Base-by-base conservation (phyloP, 1,284 basidiomycete genomes). In the Butyriboletus appendiculatus region DNA sequence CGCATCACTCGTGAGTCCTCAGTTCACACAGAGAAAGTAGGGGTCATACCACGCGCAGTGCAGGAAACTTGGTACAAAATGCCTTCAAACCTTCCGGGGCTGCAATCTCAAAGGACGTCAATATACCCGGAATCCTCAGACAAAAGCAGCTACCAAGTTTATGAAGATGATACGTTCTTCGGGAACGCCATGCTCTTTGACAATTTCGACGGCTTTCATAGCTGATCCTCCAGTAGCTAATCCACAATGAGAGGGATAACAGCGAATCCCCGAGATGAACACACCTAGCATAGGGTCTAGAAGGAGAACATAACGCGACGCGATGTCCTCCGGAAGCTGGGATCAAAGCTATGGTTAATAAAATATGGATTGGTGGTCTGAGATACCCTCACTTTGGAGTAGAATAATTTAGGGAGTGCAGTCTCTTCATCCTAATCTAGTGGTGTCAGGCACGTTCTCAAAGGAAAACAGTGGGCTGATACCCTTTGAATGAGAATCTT, bases 251-350 rank as follows among this genome's bases (percentile, higher is more conserved):
- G 35, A 12, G 9, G 8, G n/a, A 22, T 10, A 3, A 20, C 10
- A 35, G 7, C 9, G 12, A n/a, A 5, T 38, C 20, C 11, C 2
- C 15, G 42, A 35, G 15, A 16, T 26, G 16, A 28, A 64, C 84
- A 51, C 66, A 94, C 94, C 94, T 39, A 99, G 86, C 96, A 99
- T 99, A 1, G 96, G 96, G 71, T 99, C 96, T 15, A 99, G 84
- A 15, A 99, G 82, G 34, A 99, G 84, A 45, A 96, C 94, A 73
- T 96, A 99, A 50, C 96, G 87, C 38, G 84, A 78, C 0, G 90
- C 85, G 56, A 99, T 98, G 70, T 99, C 96, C 66, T 90, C 90
- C 3, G 96, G 96, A 48, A 98, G 86, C 86, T 98, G 63, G 15
- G 24, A 39, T 44, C 16, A 41, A 18, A 34, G 53, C 1, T 37